Evolutionary conservation across 768 basidiomycete genomes (phyloP).

Genomic region (Suillus brevipes): DNA sequence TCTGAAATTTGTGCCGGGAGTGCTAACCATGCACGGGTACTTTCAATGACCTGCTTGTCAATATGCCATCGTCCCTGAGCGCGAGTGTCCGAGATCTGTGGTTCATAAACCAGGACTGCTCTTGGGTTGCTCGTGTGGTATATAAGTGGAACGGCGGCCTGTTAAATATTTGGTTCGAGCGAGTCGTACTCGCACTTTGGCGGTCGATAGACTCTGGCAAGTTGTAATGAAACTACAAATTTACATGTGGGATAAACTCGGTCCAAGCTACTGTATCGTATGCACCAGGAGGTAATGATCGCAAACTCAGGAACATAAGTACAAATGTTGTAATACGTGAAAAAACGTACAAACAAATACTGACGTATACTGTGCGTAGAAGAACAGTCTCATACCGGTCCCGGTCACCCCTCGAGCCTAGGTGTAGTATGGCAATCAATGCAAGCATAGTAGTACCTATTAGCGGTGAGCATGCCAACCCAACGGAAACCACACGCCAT

Average conservation of each 20-base stretch:
- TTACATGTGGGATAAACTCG: neutral
- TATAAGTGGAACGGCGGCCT: too few species aligned
- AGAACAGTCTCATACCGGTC: accelerated
- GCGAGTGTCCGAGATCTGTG: neutral
- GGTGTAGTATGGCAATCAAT: too few species aligned
- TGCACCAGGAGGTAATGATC: neutral
- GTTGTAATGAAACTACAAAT: neutral
- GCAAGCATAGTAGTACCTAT: too few species aligned
- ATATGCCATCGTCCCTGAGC: neutral
- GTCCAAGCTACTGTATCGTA: neutral
- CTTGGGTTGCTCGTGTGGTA: too few species aligned
- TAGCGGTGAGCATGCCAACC: neutral
- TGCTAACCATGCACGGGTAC: too few species aligned
- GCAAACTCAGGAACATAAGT: neutral
- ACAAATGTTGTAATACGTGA: neutral
- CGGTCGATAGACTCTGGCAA: neutral
- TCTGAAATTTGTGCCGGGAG: too few species aligned
- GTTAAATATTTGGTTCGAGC: too few species aligned
- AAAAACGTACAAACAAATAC: too few species aligned
- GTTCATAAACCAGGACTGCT: too few species aligned
- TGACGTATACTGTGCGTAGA: too few species aligned
- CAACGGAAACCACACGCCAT: too few species aligned
- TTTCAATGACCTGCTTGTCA: neutral
- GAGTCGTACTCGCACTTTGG: neutral
- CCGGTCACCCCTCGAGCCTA: too few species aligned